Evolutionary conservation across 768 basidiomycete genomes (phyloP), one percentile per base, ranked within the genome.

Genomic region (Lactarius evosmus): DNA sequence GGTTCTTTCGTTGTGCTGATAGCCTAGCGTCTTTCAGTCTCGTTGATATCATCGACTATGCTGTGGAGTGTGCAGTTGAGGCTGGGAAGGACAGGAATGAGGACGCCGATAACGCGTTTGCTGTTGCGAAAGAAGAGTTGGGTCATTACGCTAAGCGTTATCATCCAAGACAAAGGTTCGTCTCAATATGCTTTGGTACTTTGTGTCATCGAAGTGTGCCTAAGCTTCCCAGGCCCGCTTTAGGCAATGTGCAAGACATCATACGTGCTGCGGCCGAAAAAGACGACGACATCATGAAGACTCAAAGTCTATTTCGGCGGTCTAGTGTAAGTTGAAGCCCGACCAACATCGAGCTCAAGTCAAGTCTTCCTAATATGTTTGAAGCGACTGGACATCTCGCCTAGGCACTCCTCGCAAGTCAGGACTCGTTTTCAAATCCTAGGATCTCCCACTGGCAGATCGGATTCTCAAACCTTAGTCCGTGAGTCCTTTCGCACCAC

Each of bases 341-440:
- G 2, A 32, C 19, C 29, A 2, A 36, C 2, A 19, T 16, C 51
- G 14, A 6, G 46, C 38, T 7, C 40, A 14, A 1, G 59, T 25
- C 36, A 17, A 16, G 3, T 32, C 4, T 27, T n/a, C 25, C 34
- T 60, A 29, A 65, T 36, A n/a, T n/a, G 58, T n/a, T 36, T 50
- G 6, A 30, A 65, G 63, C 60, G 50, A 50, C 16, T 22, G 30
- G 63, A 33, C 30, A 49, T 27, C 34, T 53, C 34, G 57, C 5
- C 16, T 41, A 44, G 34, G 17, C 29, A 55, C 63, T 64, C 36
- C 55, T 38, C 6, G 36, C 36, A 38, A 3, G 46, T 64, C 36
- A 64, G 60, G 30, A 53, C 60, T 44, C 52, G 50, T 40, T 64
- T 64, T 50, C 63, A 64, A 50, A 64, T 63, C 14, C 57, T 64